These are phyloP conservation scores for Phytopythium delawarense DNA, from an alignment of 352 stramenopile genomes.

Conservation along the genomic window DNA sequence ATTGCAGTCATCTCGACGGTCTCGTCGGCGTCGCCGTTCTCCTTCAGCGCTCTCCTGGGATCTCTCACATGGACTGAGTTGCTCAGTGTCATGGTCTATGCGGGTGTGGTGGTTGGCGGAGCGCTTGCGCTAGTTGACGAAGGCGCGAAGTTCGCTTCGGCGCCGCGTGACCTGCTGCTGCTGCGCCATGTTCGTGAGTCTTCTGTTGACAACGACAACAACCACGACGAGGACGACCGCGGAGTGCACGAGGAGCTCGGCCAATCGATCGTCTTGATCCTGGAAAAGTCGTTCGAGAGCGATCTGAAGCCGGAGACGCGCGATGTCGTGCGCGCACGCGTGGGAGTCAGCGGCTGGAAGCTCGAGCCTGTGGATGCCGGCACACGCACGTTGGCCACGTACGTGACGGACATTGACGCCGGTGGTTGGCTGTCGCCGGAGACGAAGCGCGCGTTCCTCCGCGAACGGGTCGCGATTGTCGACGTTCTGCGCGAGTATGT, in stretches of 20 bases:
- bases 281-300: constrained; percentile 78
- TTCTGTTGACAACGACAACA: constrained; percentile 24
- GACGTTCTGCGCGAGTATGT: constrained; percentile 61
- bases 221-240: constrained; percentile 37
- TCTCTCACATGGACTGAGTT: constrained; percentile 37
- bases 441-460: constrained; percentile 45
- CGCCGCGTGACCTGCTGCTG: constrained; percentile 63
- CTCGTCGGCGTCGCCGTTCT: constrained; percentile 5
- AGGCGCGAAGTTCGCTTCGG: constrained; percentile 50
- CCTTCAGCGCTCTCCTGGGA: not conserved
- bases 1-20: constrained; percentile 31
- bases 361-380: constrained; percentile 63
- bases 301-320: constrained; percentile 51
- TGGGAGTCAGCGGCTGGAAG: constrained; percentile 69
- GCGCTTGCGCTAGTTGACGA: constrained; percentile 25
- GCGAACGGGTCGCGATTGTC: constrained; percentile 58
- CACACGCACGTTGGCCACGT: constrained; percentile 55
- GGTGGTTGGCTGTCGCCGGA: constrained; percentile 41
- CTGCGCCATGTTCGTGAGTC: constrained; percentile 72
- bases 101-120: constrained; percentile 30
- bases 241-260: constrained; percentile 35
- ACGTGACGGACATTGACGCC: constrained; percentile 69
- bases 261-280: constrained; percentile 61
- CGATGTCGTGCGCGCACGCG: constrained; percentile 47
- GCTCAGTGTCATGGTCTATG: constrained; percentile 42